Percentiles rank a stretch among this genome's conserved stretches.
Evolutionary conservation across 2,329 filamentous ascomycete species (phyloP).

Genomic region (Alternaria sp.): DNA sequence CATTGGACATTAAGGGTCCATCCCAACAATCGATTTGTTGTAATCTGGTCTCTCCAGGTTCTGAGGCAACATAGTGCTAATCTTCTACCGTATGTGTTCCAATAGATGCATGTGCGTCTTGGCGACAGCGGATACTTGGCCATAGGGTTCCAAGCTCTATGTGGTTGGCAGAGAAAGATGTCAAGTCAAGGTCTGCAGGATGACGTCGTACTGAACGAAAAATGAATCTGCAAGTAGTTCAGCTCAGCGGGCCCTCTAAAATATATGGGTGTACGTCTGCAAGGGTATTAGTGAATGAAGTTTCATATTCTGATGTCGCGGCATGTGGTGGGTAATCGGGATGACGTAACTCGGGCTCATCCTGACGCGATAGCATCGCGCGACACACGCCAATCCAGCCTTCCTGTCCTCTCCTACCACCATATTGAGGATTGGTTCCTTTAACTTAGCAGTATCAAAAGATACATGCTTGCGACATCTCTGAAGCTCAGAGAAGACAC

Average conservation of each 20-base stretch:
- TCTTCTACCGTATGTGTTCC: not conserved
- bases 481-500: not conserved
- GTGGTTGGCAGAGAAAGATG: not conserved
- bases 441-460: not conserved
- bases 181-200: not conserved
- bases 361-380: constrained; percentile 15
- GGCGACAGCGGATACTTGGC: not conserved
- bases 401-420: not conserved
- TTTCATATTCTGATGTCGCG: not conserved
- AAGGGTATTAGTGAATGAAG: not conserved
- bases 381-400: not conserved
- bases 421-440: not conserved
- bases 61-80: not conserved
- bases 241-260: not conserved
- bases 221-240: not conserved
- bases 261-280: not conserved
- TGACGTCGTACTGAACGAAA: not conserved
- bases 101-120: not conserved
- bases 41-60: not conserved
- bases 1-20: not conserved
- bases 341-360: constrained; percentile 15
- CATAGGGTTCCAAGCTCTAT: not conserved
- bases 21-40: not conserved
- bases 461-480: not conserved
- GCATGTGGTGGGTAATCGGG: not conserved